Evolutionary conservation across 169 alveolate species (phyloP), one percentile per base, ranked within the genome.

Genomic region (Plasmodium sp.): DNA sequence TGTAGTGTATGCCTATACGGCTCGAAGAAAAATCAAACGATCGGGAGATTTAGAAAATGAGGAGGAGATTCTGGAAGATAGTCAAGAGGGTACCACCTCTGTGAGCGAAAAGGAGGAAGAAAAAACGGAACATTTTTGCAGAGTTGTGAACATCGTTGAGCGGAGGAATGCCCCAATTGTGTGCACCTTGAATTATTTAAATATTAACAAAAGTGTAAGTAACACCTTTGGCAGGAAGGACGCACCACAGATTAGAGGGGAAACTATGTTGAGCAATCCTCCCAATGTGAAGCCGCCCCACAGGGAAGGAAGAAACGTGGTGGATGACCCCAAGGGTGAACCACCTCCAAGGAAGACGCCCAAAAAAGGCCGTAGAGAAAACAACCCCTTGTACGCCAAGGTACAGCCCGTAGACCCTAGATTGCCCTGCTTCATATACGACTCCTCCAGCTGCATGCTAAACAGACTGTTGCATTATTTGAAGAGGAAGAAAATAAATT

Each of bases 1-100:
- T 54, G 83, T 88, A 9, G 98, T 96, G 27, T 96, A 93, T 75
- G 98, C 96, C 3, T 45, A 95, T 31, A 81, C 94, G 39, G 93
- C 81, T 36, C 56, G 97, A 45, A 75, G 97, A 43, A 94, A 84
- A 72, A 81, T 93, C 41, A 36, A 80, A 34, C 58, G 62, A 16
- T 39, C 51, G 2, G 51, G 71, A 80, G n/a, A 80, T 80, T 43
- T 72, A 72, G 54, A 71, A 72, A 22, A 73, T 22, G 31, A 14
- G 5, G 83, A 18, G 16, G 84, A 84, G 14, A 67, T 39, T 51
- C 41, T 27, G 4, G 82, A n/a, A 67, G 34, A 33, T 12, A 88
- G 14, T 58, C 79, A 62, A n/a, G 54, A 45, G 16, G 83, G 45
- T 34, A 84, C 34, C 10, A 67, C 48, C 34, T 12, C 62, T 7